phyloP scores from a whole-genome alignment of 2,329 filamentous ascomycete genomes.

The Teratosphaeriaceae sp. region DNA sequence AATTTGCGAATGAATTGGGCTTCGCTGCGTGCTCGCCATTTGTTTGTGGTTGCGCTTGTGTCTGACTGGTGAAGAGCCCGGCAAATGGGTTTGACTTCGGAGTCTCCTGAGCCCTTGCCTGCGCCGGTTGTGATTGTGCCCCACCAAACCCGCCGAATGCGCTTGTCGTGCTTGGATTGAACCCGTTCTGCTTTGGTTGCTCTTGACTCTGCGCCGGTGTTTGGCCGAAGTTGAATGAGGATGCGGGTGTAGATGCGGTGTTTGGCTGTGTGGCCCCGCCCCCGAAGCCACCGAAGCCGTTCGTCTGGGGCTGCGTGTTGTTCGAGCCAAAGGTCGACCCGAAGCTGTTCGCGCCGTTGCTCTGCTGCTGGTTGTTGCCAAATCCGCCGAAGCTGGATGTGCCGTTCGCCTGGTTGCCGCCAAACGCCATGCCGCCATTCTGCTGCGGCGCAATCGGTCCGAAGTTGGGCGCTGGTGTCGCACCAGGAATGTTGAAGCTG shows the following conservation, averaged over 20 bases:
- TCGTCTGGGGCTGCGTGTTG: conserved; percentile 6
- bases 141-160: conserved; percentile 8
- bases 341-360: not conserved
- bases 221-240: conserved; percentile 15
- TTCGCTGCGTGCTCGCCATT: no score
- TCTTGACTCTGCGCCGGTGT: conserved; percentile 8
- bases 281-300: no score
- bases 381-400: conserved; percentile 10
- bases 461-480: conserved; percentile 8
- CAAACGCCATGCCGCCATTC: conserved; percentile 4
- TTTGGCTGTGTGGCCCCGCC: conserved; percentile 6
- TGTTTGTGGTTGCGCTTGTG: no score
- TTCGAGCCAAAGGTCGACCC: conserved; percentile 5
- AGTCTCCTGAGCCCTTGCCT: conserved; percentile 8
- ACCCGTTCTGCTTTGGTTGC: conserved; percentile 10
- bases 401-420: conserved; percentile 6
- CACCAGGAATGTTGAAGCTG: conserved; percentile 11
- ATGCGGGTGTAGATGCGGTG: conserved; percentile 2
- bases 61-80: no score
- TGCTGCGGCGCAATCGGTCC: conserved; percentile 2
- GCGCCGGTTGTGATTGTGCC: conserved; percentile 4
- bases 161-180: conserved; percentile 5
- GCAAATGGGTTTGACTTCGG: conserved; percentile 6
- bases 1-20: no score
- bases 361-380: conserved; percentile 3